A percentile compares a stretch with the other conserved stretches of the same genome.
Evolutionary conservation across 2,329 filamentous ascomycete genomes (phyloP).

Genomic region (Neoarthrinium moseri): DNA sequence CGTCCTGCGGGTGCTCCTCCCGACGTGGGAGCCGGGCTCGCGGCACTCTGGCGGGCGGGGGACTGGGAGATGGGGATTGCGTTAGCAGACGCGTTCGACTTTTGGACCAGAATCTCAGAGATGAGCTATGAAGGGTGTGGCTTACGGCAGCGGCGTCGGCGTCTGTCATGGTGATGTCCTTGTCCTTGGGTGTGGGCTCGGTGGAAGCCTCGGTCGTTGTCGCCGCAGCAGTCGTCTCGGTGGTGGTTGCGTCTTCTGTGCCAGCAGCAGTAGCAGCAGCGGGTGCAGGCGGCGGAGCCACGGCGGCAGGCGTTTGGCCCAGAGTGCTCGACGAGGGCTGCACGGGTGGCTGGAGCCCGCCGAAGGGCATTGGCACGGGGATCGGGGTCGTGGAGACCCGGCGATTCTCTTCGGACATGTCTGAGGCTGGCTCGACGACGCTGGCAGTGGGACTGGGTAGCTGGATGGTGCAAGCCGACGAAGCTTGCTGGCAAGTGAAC

Average conservation of each 20-base stretch:
- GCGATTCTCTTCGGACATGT: constrained; percentile 11
- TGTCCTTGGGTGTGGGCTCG: constrained; percentile 15
- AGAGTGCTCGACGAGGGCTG: constrained; percentile 11
- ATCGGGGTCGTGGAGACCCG: constrained; percentile 15
- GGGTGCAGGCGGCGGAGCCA: constrained; percentile 13
- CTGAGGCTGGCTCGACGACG: not conserved
- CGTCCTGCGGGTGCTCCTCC: too few species aligned
- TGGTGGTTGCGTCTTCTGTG: not conserved
- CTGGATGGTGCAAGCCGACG: not conserved
- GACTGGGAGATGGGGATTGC: too few species aligned
- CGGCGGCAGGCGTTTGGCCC: constrained; percentile 23
- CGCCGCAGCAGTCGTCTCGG: constrained; percentile 10
- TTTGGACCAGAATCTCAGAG: not conserved
- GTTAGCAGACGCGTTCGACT: too few species aligned
- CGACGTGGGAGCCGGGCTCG: constrained; percentile 10
- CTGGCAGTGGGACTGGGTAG: not conserved
- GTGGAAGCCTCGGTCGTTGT: constrained; percentile 11
- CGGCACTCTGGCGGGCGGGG: constrained; percentile 22
- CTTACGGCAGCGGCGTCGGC: constrained; percentile 41
- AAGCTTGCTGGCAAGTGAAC: too few species aligned
- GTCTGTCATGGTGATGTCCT: constrained; percentile 44
- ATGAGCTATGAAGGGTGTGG: not conserved
- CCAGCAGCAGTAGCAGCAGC: constrained; percentile 12
- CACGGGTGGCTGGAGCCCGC: not conserved
- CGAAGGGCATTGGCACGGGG: constrained; percentile 12